Conservation (phyloP, 345 rosid species). For the Bruguiera gymnorhiza region DNA sequence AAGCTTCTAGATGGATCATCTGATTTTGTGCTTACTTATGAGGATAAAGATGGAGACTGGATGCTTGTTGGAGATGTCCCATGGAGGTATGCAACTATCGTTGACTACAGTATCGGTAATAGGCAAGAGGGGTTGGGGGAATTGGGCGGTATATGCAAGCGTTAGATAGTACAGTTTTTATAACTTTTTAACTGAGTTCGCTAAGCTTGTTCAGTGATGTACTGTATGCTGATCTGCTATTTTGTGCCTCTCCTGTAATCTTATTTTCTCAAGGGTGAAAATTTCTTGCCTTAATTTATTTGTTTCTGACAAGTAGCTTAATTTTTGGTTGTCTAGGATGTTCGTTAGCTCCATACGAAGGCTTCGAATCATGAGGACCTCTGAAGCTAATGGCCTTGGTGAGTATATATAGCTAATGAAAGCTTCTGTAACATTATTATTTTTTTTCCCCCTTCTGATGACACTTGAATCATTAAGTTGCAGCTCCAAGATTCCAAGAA, state of each 20-base stretch:
- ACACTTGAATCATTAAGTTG: constrained; percentile 9
- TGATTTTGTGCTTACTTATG: constrained; percentile 45
- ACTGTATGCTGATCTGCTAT: too few relatives aligned
- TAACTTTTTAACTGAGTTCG: too few relatives aligned
- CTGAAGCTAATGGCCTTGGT: constrained; percentile 33
- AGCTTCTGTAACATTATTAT: not conserved
- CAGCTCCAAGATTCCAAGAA: constrained; percentile 71
- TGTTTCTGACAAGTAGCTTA: not conserved
- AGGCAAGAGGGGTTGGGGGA: too few relatives aligned
- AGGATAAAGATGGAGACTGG: constrained; percentile 65
- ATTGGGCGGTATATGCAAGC: too few relatives aligned
- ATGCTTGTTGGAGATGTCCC: constrained; percentile 75
- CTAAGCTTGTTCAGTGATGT: too few relatives aligned
- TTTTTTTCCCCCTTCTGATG: not conserved
- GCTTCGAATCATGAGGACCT: constrained; percentile 30
- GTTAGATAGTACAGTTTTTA: too few relatives aligned
- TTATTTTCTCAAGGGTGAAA: too few relatives aligned
- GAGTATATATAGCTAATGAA: not conserved
- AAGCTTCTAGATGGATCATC: constrained; percentile 29
- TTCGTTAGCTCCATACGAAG: constrained; percentile 23
- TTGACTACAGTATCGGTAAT: not conserved
- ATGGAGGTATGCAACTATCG: constrained; percentile 41
- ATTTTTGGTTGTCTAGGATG: constrained; percentile 16
- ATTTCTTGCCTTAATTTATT: not conserved
- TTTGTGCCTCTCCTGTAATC: too few relatives aligned